Conservation (phyloP, 148 eudicot genomes). For the Polygonum maritimum region DNA sequence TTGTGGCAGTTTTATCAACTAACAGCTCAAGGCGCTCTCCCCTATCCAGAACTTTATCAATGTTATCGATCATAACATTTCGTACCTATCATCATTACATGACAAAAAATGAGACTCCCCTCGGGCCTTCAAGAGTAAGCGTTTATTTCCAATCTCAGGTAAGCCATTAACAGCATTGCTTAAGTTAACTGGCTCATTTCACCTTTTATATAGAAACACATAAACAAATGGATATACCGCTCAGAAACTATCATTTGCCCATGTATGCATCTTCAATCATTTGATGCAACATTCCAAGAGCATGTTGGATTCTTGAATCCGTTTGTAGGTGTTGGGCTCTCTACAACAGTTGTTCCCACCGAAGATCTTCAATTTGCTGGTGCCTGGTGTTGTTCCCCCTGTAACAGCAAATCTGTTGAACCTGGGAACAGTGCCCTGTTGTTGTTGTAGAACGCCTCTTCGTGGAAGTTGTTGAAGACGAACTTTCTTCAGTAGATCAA, state of each 20-base stretch:
- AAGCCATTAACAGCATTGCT: not conserved
- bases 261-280: conserved; percentile 98
- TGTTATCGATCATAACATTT: conserved; percentile 92
- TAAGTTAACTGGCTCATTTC: conserved; percentile 93
- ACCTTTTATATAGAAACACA: conserved; percentile 43
- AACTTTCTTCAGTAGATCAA: no score
- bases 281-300: conserved; percentile 83
- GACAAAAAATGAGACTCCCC: not conserved
- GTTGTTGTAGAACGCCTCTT: no score
- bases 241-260: conserved; percentile 94
- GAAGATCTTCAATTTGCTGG: no score
- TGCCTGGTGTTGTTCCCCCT: no score
- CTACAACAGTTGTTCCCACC: no score
- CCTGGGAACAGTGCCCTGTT: no score
- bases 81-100: conserved; percentile 49
- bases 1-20: conserved; percentile 78
- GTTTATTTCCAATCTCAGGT: not conserved
- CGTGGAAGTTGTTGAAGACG: no score
- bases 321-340: no score
- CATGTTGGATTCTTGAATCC: no score
- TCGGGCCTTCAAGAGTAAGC: not conserved
- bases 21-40: conserved; percentile 91
- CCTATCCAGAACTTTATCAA: conserved; percentile 92
- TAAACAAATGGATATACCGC: conserved; percentile 37
- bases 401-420: no score